These are phyloP conservation scores for Edaphochlamys debaryana DNA, from an alignment of 139 green algal genomes.

Conservation along the genomic window DNA sequence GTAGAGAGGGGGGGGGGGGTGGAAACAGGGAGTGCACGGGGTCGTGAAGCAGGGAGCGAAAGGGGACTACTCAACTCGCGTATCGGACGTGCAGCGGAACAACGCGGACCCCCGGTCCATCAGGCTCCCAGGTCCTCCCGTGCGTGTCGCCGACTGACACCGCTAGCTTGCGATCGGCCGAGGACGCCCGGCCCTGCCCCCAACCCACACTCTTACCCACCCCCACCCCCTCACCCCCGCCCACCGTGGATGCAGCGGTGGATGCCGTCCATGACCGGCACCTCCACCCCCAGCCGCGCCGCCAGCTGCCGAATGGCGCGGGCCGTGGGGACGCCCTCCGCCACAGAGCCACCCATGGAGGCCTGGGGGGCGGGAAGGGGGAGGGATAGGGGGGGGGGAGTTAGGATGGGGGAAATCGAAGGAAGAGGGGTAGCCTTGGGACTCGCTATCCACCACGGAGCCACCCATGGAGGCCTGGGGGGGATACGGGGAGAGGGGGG, in stretches of 20 bases:
- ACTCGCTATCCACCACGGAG: conserved; percentile 84
- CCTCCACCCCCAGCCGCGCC: conserved; percentile 71
- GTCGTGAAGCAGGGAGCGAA: too few relatives aligned
- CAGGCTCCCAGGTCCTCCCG: too few relatives aligned
- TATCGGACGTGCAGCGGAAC: too few relatives aligned
- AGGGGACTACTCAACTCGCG: too few relatives aligned
- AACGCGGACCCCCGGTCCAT: neutral
- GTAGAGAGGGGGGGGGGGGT: too few relatives aligned
- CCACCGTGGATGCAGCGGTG: conserved; percentile 71
- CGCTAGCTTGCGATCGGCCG: too few relatives aligned
- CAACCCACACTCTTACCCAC: neutral
- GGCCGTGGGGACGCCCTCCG: conserved; percentile 86
- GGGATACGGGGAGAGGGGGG: too few relatives aligned
- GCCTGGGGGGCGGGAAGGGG: conserved; percentile 4
- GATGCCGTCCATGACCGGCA: conserved; percentile 86
- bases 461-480: conserved; percentile 61
- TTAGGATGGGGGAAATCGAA: too few relatives aligned
- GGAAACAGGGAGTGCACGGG: too few relatives aligned
- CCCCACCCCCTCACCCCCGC: neutral
- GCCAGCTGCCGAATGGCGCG: conserved; percentile 67
- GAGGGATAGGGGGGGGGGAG: too few relatives aligned
- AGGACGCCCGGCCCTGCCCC: neutral
- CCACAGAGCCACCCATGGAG: conserved; percentile 75
- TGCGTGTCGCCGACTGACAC: too few relatives aligned
- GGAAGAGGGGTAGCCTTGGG: too few relatives aligned